Evolutionary conservation across 768 basidiomycete species (phyloP).

Genomic region (Naganishia vishniacii): DNA sequence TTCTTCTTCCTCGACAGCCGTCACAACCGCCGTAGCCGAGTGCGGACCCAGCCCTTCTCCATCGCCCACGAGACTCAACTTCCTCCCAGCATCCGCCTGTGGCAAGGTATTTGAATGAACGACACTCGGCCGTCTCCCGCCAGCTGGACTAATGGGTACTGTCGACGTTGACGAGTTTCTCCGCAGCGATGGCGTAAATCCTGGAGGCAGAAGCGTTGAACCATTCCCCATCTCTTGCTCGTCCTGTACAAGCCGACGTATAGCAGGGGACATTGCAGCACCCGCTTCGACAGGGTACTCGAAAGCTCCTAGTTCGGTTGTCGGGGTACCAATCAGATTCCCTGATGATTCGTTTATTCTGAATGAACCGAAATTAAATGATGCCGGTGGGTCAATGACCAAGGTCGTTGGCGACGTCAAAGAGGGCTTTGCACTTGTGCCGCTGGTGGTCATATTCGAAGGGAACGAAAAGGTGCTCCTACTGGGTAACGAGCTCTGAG

Average conservation of each 20-base stretch:
- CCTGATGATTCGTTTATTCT: not conserved
- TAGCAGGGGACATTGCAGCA: not conserved
- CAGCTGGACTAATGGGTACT: slow-evolving; percentile 9
- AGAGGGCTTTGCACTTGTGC: too few relatives aligned
- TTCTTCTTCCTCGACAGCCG: slow-evolving; percentile 1
- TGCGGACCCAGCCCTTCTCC: slow-evolving; percentile 19
- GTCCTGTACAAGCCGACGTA: not conserved
- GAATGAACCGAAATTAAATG: slow-evolving; percentile 22
- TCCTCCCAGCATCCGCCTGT: slow-evolving; percentile 12
- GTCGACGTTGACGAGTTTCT: not conserved
- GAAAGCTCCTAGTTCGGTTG: slow-evolving; percentile 42
- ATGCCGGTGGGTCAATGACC: not conserved
- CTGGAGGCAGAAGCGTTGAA: not conserved
- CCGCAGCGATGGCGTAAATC: slow-evolving; percentile 1
- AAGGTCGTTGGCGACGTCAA: not conserved
- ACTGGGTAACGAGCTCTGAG: not conserved
- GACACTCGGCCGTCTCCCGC: slow-evolving; percentile 21
- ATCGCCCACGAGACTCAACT: not conserved
- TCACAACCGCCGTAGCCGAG: slow-evolving; percentile 3
- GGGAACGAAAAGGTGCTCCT: not conserved
- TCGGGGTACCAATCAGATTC: slow-evolving; percentile 35
- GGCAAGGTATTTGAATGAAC: slow-evolving; percentile 24
- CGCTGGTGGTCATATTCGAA: too few relatives aligned
- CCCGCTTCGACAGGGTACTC: slow-evolving; percentile 36
- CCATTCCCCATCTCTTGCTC: not conserved